These are phyloP conservation scores for Microstegium vimineum DNA, from an alignment of 176 grass and related monocot species.

Conservation along the genomic window DNA sequence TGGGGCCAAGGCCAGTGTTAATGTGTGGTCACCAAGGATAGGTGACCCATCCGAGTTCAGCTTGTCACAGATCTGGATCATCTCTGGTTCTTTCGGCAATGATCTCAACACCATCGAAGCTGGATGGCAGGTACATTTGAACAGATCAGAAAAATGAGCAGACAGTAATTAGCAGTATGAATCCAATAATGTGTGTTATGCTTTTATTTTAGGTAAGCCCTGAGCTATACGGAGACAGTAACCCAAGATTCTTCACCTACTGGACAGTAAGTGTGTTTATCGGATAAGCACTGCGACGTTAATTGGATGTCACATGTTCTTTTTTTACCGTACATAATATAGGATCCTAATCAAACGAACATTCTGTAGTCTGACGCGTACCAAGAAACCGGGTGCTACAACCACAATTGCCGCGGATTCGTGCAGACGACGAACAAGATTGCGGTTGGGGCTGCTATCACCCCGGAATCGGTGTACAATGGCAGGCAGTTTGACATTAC, in stretches of 20 bases:
- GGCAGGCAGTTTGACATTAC: constrained; percentile 76
- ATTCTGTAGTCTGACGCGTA: constrained; percentile 64
- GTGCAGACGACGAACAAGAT: constrained; percentile 92
- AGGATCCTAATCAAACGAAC: not conserved
- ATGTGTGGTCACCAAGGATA: constrained; percentile 86
- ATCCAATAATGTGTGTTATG: not conserved
- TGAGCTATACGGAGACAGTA: constrained; percentile 72
- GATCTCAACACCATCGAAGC: constrained; percentile 97
- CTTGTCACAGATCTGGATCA: constrained; percentile 87
- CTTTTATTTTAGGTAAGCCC: constrained; percentile 66
- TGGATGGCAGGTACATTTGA: constrained; percentile 74
- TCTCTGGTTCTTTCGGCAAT: constrained; percentile 74
- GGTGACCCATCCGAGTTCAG: constrained; percentile 71
- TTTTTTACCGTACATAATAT: not conserved
- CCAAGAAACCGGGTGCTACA: constrained; percentile 88
- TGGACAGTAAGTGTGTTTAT: constrained; percentile 66
- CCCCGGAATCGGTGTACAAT: constrained; percentile 53
- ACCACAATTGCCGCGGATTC: constrained; percentile 72
- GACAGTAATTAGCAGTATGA: not conserved
- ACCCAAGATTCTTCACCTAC: constrained; percentile 88
- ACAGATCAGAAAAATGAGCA: not conserved
- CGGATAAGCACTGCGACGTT: not conserved
- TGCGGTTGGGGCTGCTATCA: constrained; percentile 63
- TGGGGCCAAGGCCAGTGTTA: constrained; percentile 81
- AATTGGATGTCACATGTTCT: not conserved